Base-by-base conservation (phyloP, 176 grass and related monocot species). In the Carex cristatella region DNA sequence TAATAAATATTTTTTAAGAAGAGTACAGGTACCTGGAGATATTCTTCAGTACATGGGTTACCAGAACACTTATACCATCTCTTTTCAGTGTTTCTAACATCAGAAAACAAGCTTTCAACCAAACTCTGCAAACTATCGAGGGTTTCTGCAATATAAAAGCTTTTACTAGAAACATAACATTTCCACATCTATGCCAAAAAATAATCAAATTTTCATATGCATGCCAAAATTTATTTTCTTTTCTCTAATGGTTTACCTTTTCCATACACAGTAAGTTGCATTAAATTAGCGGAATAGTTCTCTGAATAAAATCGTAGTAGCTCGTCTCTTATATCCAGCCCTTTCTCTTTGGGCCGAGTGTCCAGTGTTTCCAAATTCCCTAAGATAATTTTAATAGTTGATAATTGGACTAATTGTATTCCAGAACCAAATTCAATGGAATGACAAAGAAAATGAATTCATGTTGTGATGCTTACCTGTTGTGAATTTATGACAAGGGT, bases 201-300 rank as follows among this genome's bases (percentile, higher is more conserved):
- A 51, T 57, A 78, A 57, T 57, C 12, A 57, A 55, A 14, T 30
- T 76, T 27, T 78, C 5, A 16, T 12, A 57, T 14, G 49, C 12
- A 56, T 1, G 4, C 13, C 57, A 59, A 23, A 40, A 5, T 40
- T 40, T 40, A 0, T 23, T 10, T 37, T 27, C 42, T 46, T 23
- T 15, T 76, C 16, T 23, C 3, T 62, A 13, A 10, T 83, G 68
- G 23, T 32, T 80, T 89, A 98, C 96, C 95, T 84, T 87, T 94
- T 92, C 84, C 93, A 87, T 98, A 98, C 65, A 98, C 93, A 86
- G 91, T 91, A 85, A 98, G 96, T 83, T 92, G 91, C 96, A 98
- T 98, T 85, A 98, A 78, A 60, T 98, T 95, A 66, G 96, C 90
- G 30, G 96, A 98, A 94, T 98, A 98, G 56, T 90, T 91, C 32